Base-by-base conservation (phyloP, 352 stramenopile genomes). In the Aphanomyces invadans region DNA sequence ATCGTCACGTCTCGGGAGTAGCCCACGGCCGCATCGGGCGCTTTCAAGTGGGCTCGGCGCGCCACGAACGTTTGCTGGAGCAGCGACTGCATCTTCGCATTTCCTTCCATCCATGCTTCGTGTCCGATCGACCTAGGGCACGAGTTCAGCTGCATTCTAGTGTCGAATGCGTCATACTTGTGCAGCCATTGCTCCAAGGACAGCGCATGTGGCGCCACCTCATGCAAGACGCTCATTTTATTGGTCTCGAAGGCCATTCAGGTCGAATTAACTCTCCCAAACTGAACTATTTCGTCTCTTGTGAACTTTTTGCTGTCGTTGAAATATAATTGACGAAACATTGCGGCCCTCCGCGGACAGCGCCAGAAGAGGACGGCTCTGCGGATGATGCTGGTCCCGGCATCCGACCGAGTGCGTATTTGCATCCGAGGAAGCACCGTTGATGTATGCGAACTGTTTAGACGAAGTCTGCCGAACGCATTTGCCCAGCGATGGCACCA, bases 31-130 rank as follows among this genome's bases (percentile, higher is more conserved):
- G 21, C 49, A 21, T 21, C 25, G 23, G 7, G 7, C 29, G 25
- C 36, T n/a, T 4, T 9, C 21, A n/a, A 15, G 17, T 28, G 19
- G 12, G 21, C 19, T 57, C 49, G 49, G 1, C 29, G 49, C 7
- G 25, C 49, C 11, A 57, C 49, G 19, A 57, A 57, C 21, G 23
- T 57, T 57, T 38, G 49, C 36, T 32, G 49, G 29, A 57, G 49
- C 11, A 36, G 29, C 9, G 23, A 7, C 21, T 38, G 17, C 19
- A 21, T 33, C 5, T 32, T 28, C 11, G 9, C 25, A 33, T 57
- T n/a, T 42, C 36, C 36, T 2, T 57, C 23, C 23, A 57, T 57
- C 49, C 49, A 57, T n/a, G 49, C 15, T 32, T 57, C 49, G 1
- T 5, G 7, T 11, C 49, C 49, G 21, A 57, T 57, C 19, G 17